Base-by-base conservation (phyloP, 129 eudicot species). In the Smallanthus sonchifolius region DNA sequence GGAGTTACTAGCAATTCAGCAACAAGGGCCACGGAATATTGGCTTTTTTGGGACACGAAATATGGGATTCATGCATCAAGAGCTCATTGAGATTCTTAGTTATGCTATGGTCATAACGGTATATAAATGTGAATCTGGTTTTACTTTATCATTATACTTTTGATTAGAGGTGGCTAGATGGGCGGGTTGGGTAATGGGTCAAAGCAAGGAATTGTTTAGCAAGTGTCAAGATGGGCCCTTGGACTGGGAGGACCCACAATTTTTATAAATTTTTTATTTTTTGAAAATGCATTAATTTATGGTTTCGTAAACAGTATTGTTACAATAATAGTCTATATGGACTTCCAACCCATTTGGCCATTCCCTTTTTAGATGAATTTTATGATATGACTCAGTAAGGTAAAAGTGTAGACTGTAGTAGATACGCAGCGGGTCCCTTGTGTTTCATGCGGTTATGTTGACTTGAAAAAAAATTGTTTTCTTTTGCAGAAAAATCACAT, bases 31-130 rank as follows among this genome's bases (percentile, higher is more conserved):
- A 61, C 78, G 99, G 40, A 56, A 86, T 34, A 94, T 94, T 68
- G 99, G 99, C 16, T 94, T 94, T 73, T 94, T 94, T 59, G 99
- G 99, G 77, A 94, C 99, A 42, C 75, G 99, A 59, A 95, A 95
- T 77, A 95, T 95, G 99, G 99, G 96, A 54, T 95, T 95, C 86
- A 95, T 95, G 99, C 99, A 95, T 84, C 99, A 95, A 77, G 97
- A 95, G 84, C 99, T 94, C 60, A 94, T 94, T 81, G 97, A 94
- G 86, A 91, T 94, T 75, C 96, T 94, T 44, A 94, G 99, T 84
- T 94, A 91, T 82, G 99, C 99, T 24, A 84, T 94, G 93, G 99
- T 94, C 68, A 94, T 94, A 56, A 94, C 99, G 74, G 99, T 94
- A 91, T 77, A 38, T 4, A 48, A n/a, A 67, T 69, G 55, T 54